Evolutionary conservation across 495 filamentous ascomycete genomes (phyloP).

Genomic region (Daldinia loculata): DNA sequence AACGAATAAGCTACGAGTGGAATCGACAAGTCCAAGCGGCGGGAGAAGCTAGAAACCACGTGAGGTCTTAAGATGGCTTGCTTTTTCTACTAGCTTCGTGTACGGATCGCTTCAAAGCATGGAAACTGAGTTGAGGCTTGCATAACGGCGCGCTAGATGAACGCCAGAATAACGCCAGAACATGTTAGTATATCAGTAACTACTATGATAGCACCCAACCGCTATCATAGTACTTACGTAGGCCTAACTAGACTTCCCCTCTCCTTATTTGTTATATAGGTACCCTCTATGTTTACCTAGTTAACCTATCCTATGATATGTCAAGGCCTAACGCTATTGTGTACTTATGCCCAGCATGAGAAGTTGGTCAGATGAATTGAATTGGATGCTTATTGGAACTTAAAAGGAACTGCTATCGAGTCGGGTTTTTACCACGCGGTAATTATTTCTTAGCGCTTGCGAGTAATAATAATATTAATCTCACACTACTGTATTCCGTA

Average conservation of each 20-base stretch:
- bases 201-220: not conserved
- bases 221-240: not conserved
- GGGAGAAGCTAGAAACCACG: constrained; percentile 32
- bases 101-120: constrained; percentile 26
- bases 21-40: constrained; percentile 29
- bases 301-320: constrained; percentile 13
- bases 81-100: constrained; percentile 18
- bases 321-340: constrained; percentile 3
- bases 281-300: not conserved
- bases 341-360: constrained; percentile 36
- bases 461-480: constrained; percentile 9
- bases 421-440: constrained; percentile 25
- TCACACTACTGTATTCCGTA: constrained; percentile 24
- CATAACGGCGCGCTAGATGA: constrained; percentile 39
- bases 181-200: constrained; percentile 7
- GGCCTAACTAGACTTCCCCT: not conserved
- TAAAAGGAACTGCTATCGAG: constrained; percentile 33
- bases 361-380: constrained; percentile 41
- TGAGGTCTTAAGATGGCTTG: constrained; percentile 29
- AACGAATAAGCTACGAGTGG: constrained; percentile 2
- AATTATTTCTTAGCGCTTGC: constrained; percentile 13
- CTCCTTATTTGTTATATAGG: not conserved
- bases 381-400: constrained; percentile 35
- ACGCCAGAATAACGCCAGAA: constrained; percentile 42
- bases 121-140: constrained; percentile 36